Evolutionary conservation across 805 yeast species (phyloP), one percentile per base, ranked within the genome.

Genomic region (Wickerhamiella kazuoi): DNA sequence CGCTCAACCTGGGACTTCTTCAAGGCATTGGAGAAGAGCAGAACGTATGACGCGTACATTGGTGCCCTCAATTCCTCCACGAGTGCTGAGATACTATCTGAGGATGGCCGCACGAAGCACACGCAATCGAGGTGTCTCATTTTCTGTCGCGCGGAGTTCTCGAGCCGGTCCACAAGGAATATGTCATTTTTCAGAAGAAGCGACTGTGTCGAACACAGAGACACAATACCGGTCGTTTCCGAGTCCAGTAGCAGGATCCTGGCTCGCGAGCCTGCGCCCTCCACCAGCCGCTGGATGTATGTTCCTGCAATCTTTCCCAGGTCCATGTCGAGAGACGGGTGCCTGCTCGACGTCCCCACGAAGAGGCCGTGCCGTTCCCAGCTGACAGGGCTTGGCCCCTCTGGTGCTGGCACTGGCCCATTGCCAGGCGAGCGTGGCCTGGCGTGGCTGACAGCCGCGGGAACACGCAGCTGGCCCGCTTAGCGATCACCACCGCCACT

Each of bases 171-270:
- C 35, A 83, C 76, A 37, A 90, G 64, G 43, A 80, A 83, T n/a
- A 90, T 72, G 45, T 87, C 94, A 48, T 81, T 71, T 47, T 78
- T 74, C 30, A 90, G 66, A 34, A 90, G 65, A 41, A 76, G 79
- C 2, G 93, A 76, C 55, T 90, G 98, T 2, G 95, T 79, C 21
- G 93, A 72, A 49, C 79, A 74, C 70, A 90, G 67, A n/a, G 96
- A 83, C 18, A 90, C 71, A 19, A 84, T 74, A 0, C 84, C 68
- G 4, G 93, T 80, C 2, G 98, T 87, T 46, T 67, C 66, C 37
- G 69, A 63, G 53, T 90, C 98, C 41, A 90, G 67, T 30, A 90
- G 64, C 29, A 90, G 64, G 21, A 86, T 93, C 46, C 73, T 73
- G 42, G 86, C 75, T 44, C 54, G 57, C 37, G 55, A 51, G n/a